phyloP scores from a whole-genome alignment of 805 yeast species.

The Kregervanrija pseudodelftensis region DNA sequence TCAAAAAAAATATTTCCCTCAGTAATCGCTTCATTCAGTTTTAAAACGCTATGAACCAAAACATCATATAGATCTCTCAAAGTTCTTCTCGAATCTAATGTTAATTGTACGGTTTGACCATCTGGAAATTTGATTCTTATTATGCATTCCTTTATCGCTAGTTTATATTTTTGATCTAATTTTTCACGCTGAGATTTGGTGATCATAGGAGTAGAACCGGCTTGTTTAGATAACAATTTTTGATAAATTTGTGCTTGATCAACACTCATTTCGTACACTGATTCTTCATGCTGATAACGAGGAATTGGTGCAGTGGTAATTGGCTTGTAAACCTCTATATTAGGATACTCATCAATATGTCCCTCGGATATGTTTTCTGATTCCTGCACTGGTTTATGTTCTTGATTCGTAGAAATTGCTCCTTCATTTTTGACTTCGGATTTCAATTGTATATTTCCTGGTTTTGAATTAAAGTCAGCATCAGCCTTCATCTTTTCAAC shows the following conservation, averaged over 20 bases:
- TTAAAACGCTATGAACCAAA: conserved; percentile 21
- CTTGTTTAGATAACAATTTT: conserved; percentile 35
- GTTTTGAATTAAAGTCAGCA: no score
- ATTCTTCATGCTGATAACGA: conserved; percentile 24
- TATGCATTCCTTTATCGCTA: conserved; percentile 27
- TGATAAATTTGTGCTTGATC: conserved; percentile 51
- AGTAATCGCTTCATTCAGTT: conserved; percentile 26
- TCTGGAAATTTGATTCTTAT: conserved; percentile 56
- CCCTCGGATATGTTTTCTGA: background rate
- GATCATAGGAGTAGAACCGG: conserved; percentile 30
- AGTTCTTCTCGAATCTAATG: conserved; percentile 39
- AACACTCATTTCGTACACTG: conserved; percentile 38
- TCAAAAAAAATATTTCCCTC: conserved; percentile 16
- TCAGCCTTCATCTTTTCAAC: no score
- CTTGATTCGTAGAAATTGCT: background rate
- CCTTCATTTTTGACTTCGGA: background rate
- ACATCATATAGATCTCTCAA: conserved; percentile 16
- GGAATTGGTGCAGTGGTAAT: conserved; percentile 6
- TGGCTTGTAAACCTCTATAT: conserved; percentile 16
- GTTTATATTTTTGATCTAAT: conserved; percentile 19
- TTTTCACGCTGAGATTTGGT: conserved; percentile 29
- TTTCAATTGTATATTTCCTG: no score
- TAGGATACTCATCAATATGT: background rate
- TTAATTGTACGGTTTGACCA: conserved; percentile 41
- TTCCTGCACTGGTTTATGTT: no score